Evolutionary conservation across 1,139 yeast genomes (phyloP).

Genomic region (Meyerozyma elateridarum): DNA sequence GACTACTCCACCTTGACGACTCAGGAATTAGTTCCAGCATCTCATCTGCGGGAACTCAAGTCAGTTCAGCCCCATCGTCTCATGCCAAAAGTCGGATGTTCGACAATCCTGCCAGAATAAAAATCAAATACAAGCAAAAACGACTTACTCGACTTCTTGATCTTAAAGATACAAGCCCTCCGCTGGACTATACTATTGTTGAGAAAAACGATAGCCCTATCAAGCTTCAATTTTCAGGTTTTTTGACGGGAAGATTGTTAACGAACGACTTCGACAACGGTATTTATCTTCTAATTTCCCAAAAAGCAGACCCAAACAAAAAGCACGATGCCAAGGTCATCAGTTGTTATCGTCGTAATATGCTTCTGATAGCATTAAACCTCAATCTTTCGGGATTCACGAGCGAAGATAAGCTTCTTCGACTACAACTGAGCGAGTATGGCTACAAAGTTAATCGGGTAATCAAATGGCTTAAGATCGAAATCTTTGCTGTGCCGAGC

Average conservation of each 20-base stretch:
- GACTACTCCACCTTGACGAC: too few species aligned
- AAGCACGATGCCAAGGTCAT: conserved; percentile 33
- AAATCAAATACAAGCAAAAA: conserved; percentile 1
- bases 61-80: too few species aligned
- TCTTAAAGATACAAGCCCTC: not conserved
- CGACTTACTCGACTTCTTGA: conserved; percentile 2
- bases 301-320: conserved; percentile 12
- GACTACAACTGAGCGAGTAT: conserved; percentile 31
- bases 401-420: conserved; percentile 22
- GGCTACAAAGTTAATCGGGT: conserved; percentile 34
- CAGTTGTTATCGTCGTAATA: conserved; percentile 45
- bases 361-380: conserved; percentile 34
- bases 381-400: conserved; percentile 31
- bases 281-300: conserved; percentile 26
- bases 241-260: conserved; percentile 38
- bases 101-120: too few species aligned
- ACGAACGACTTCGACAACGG: conserved; percentile 42
- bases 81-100: too few species aligned
- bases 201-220: conserved; percentile 9
- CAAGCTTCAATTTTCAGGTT: conserved; percentile 29
- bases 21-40: too few species aligned
- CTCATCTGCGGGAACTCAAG: too few species aligned
- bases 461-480: conserved; percentile 38
- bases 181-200: not conserved
- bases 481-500: conserved; percentile 34